Base-by-base conservation (phyloP, 164 flowering plant genomes). In the Annona squamosa region DNA sequence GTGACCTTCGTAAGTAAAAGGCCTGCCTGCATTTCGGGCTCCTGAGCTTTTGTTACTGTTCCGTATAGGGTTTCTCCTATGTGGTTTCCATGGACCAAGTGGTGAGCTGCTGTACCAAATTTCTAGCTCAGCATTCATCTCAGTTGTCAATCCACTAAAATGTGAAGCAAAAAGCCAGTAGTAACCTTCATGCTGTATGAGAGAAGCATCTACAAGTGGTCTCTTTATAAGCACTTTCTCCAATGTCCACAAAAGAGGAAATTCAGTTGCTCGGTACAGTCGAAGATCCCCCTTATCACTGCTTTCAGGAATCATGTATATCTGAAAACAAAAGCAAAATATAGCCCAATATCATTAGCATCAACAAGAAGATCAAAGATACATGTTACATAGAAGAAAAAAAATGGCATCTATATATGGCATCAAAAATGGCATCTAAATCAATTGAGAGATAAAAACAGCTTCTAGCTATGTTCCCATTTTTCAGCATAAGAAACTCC, bases 221-320 rank as follows among this genome's bases (percentile, higher is more conserved):
- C 82, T 89, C 52, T 81, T 87, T 76, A 92, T 69, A 44, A 92
- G 80, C 26, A 92, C 71, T 71, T 78, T 92, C 43, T 92, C 91
- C 69, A 92, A 77, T 17, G 74, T 84, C 97, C 97, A 92, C 46
- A 84, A 76, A 71, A 90, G 70, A 3, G 97, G 97, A 74, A 92
- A 92, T 72, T 86, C 76, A 41, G 80, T 43, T 19, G 97, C 92
- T 62, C 89, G 85, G 72, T 92, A 92, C 13, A 92, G 88, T 13
- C 88, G 89, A 18, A 92, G 84, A 52, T 92, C 91, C 37, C 95
- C 97, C 77, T 77, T 90, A 68, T 74, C 43, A 74, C 88, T 89
- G 78, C 95, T 75, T 77, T 92, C 97, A 5, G 97, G 97, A 86
- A 92, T 86, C 97, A 92, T 90, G 73, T 92, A 92, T 78, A 92